Percentiles rank a stretch among this genome's conserved stretches.
phyloP scores from a whole-genome alignment of 495 filamentous ascomycete species.

The Penicillium roqueforti region DNA sequence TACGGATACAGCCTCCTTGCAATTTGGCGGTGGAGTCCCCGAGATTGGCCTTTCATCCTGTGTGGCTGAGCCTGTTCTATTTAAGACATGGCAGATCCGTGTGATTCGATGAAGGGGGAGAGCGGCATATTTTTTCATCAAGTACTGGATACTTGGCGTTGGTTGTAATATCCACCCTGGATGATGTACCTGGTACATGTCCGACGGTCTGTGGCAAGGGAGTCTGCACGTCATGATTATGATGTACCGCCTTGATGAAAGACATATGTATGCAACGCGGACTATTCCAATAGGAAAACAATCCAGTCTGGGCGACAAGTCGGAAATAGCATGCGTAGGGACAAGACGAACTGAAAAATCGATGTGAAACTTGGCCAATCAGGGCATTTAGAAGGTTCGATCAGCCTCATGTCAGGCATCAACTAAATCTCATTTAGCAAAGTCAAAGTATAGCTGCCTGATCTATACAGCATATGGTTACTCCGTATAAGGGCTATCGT shows the following conservation, averaged over 20 bases:
- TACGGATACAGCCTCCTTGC: neutral
- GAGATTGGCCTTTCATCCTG: conserved; percentile 1
- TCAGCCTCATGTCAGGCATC: neutral
- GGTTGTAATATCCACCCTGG: neutral
- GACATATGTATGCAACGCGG: neutral
- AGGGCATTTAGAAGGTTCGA: neutral
- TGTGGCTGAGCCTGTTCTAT: conserved; percentile 13
- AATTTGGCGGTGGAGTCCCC: neutral
- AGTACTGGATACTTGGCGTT: conserved; percentile 12
- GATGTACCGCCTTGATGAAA: neutral
- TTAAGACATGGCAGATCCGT: conserved; percentile 8
- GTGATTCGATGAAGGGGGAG: conserved; percentile 6
- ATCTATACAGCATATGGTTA: too few species aligned
- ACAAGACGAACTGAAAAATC: too few species aligned
- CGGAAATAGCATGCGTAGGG: conserved; percentile 2
- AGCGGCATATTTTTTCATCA: conserved; percentile 6
- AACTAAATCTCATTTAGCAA: too few species aligned
- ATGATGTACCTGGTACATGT: conserved; percentile 9
- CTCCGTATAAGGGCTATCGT: too few species aligned
- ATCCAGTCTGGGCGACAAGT: neutral
- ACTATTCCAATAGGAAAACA: neutral
- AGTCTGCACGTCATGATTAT: conserved; percentile 15
- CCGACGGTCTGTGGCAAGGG: conserved; percentile 4
- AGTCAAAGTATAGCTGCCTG: too few species aligned
- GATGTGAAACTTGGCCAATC: conserved; percentile 1